A percentile compares a stretch with the other conserved stretches of the same genome.
Evolutionary conservation across 1,284 basidiomycete genomes (phyloP).

Genomic region (Papiliotrema nemorosa): DNA sequence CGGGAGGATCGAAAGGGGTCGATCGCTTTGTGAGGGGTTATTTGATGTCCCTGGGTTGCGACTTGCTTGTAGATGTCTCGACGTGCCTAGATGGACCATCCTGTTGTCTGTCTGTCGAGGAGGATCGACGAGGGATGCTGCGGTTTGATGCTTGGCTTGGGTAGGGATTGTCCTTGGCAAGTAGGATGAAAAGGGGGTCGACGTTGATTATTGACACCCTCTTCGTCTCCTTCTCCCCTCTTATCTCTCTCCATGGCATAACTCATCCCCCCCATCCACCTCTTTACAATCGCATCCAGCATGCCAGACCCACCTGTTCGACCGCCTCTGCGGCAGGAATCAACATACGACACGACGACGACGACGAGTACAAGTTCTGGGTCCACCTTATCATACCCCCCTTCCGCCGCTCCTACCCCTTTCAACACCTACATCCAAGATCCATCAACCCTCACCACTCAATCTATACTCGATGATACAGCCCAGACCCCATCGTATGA

Average conservation of each 20-base stretch:
- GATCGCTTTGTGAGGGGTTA: too few species aligned
- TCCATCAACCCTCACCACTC: conserved; percentile 3
- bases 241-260: neutral
- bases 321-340: neutral
- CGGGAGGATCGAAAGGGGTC: too few species aligned
- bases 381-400: neutral
- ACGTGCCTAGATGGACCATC: too few species aligned
- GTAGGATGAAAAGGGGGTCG: too few species aligned
- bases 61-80: too few species aligned
- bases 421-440: conserved; percentile 26
- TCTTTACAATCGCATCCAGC: neutral
- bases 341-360: neutral
- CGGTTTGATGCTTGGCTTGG: too few species aligned
- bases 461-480: neutral
- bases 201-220: too few species aligned
- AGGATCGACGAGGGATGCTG: too few species aligned
- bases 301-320: neutral
- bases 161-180: too few species aligned
- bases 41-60: too few species aligned
- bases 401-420: conserved; percentile 28
- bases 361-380: neutral
- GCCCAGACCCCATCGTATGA: too few species aligned
- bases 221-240: neutral
- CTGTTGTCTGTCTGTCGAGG: too few species aligned
- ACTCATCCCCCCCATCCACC: neutral